phyloP scores from a whole-genome alignment of 805 yeast species.

The Pichia kluyveri region DNA sequence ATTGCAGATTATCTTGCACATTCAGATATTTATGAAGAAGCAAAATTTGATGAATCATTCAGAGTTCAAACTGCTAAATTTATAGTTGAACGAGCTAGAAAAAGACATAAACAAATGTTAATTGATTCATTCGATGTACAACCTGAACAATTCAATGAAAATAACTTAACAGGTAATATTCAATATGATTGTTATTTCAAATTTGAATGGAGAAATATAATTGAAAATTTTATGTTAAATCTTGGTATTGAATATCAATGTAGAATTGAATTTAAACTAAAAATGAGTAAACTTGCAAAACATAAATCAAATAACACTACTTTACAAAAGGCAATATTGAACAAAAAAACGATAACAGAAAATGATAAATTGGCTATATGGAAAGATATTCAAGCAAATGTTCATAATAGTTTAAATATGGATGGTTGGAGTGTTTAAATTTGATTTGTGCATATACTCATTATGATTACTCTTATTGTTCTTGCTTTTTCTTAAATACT shows the following conservation, averaged over 20 bases:
- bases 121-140: constrained; percentile 19
- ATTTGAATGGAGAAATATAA: constrained; percentile 62
- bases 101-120: constrained; percentile 30
- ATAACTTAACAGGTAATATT: constrained; percentile 11
- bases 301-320: constrained; percentile 6
- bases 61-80: constrained; percentile 51
- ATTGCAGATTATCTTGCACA: constrained; percentile 41
- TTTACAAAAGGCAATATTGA: constrained; percentile 15
- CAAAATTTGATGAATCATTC: constrained; percentile 45
- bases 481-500: not conserved
- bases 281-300: constrained; percentile 33
- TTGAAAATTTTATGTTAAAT: constrained; percentile 58
- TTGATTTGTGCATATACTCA: too few species aligned
- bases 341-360: constrained; percentile 29
- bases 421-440: constrained; percentile 24
- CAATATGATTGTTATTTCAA: constrained; percentile 22
- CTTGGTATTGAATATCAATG: constrained; percentile 67
- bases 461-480: not conserved
- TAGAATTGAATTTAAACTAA: constrained; percentile 50
- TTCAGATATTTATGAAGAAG: constrained; percentile 60
- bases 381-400: constrained; percentile 53
- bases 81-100: constrained; percentile 50
- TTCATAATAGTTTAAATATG: constrained; percentile 49
- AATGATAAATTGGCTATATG: constrained; percentile 53
- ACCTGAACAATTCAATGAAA: constrained; percentile 11